Evolutionary conservation across 257 asterid species (phyloP).

Genomic region (Asclepias syriaca): DNA sequence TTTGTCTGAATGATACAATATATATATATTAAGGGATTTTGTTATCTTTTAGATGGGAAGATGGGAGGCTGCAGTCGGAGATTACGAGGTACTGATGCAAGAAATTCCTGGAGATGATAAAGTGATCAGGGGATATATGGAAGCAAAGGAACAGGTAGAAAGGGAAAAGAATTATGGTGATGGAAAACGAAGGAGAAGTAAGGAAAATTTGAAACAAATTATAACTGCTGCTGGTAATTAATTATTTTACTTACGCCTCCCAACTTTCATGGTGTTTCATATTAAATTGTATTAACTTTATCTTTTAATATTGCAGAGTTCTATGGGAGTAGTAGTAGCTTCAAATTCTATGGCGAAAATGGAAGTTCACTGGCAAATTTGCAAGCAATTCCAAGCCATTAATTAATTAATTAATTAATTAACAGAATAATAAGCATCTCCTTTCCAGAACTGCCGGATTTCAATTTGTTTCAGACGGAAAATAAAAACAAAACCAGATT

Average conservation of each 20-base stretch:
- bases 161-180: constrained; percentile 20
- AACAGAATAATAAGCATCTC: background rate
- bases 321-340: constrained; percentile 7
- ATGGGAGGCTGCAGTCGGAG: constrained; percentile 62
- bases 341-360: constrained; percentile 10
- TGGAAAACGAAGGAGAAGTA: constrained; percentile 6
- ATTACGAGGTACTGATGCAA: constrained; percentile 49
- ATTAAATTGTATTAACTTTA: too few species aligned
- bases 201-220: constrained; percentile 11
- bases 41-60: constrained; percentile 39
- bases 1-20: background rate
- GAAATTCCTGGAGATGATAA: constrained; percentile 45
- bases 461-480: background rate
- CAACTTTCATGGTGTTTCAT: background rate
- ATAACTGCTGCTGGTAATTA: constrained; percentile 17
- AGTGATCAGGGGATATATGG: constrained; percentile 27
- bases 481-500: background rate
- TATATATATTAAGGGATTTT: background rate
- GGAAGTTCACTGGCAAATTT: constrained; percentile 12
- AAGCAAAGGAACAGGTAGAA: constrained; percentile 34
- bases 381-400: constrained; percentile 18
- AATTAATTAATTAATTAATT: background rate
- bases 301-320: constrained; percentile 5
- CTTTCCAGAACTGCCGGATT: background rate
- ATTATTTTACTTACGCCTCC: background rate